Conservation (phyloP, 2,329 filamentous ascomycete species). For the Pestalotiopsis sp. region DNA sequence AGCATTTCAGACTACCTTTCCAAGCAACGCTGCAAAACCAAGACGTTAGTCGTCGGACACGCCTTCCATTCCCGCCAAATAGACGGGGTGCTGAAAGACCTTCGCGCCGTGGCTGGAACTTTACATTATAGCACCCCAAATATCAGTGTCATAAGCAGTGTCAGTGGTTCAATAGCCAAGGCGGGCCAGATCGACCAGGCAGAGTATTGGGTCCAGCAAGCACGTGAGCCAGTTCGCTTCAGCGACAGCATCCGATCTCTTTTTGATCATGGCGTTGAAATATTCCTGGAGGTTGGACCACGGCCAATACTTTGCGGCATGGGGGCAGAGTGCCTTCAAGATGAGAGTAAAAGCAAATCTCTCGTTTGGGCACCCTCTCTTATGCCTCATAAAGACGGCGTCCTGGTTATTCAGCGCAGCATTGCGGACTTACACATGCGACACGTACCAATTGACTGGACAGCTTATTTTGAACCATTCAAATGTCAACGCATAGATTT, state of each 20-base stretch:
- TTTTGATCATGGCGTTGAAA: conserved; percentile 20
- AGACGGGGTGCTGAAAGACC: conserved; percentile 24
- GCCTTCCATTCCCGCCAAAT: conserved; percentile 30
- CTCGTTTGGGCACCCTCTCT: conserved; percentile 29
- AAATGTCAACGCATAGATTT: conserved; percentile 25
- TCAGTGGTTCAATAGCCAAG: conserved; percentile 20
- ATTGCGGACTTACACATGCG: conserved; percentile 25
- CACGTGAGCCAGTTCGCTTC: conserved; percentile 28
- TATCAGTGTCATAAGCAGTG: conserved; percentile 23
- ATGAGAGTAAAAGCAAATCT: conserved; percentile 11
- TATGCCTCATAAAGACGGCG: conserved; percentile 14
- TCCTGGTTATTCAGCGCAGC: conserved; percentile 20
- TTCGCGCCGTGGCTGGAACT: conserved; percentile 21
- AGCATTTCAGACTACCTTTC: conserved; percentile 17
- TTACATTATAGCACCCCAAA: conserved; percentile 20
- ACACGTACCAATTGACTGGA: conserved; percentile 29
- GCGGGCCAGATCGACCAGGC: conserved; percentile 23
- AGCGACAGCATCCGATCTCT: conserved; percentile 28
- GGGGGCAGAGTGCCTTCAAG: conserved; percentile 25
- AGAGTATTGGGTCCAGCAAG: conserved; percentile 30
- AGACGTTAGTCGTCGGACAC: conserved; percentile 20
- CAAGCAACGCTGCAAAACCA: conserved; percentile 20
- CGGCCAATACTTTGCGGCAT: conserved; percentile 27
- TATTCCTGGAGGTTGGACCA: conserved; percentile 32
- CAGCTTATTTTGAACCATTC: conserved; percentile 27